Evolutionary conservation across 176 grass and related monocot genomes (phyloP).

Genomic region (Juncus effusus): DNA sequence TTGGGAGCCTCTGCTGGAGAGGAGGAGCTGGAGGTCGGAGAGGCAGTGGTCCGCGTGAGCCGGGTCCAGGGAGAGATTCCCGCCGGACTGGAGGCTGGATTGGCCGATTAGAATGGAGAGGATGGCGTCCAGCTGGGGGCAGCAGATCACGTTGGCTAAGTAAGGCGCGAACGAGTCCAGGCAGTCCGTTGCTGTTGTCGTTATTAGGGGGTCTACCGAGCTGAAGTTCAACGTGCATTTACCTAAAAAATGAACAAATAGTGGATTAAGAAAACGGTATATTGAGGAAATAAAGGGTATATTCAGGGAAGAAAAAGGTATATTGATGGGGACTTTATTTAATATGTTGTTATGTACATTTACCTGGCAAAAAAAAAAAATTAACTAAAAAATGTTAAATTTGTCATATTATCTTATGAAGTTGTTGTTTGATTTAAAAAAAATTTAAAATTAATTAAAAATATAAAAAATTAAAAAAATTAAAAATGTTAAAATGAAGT

Average conservation of each 20-base stretch:
- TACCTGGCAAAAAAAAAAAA: no score
- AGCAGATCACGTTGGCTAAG: slow-evolving; percentile 93
- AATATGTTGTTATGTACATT: no score
- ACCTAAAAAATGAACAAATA: slow-evolving; percentile 32
- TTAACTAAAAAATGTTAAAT: no score
- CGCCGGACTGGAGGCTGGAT: slow-evolving; percentile 79
- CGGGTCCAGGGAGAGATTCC: slow-evolving; percentile 67
- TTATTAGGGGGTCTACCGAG: slow-evolving; percentile 51
- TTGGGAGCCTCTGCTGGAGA: slow-evolving; percentile 64
- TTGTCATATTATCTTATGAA: no score
- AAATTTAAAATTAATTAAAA: no score
- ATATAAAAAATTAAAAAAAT: slow-evolving; percentile 14
- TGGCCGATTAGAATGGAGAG: slow-evolving; percentile 86
- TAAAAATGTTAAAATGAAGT: no score
- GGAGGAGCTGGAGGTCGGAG: slow-evolving; percentile 82
- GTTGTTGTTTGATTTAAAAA: no score
- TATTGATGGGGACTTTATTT: no score
- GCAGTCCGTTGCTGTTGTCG: slow-evolving; percentile 80
- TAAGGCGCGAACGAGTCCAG: slow-evolving; percentile 70
- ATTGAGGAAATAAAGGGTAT: neutral
- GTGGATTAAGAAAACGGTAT: neutral
- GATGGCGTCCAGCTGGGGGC: slow-evolving; percentile 84
- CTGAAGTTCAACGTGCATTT: slow-evolving; percentile 76
- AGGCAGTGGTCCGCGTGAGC: slow-evolving; percentile 72
- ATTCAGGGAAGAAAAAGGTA: neutral